Evolutionary conservation across 2,329 filamentous ascomycete species (phyloP).

Genomic region (Leptographium procerum): DNA sequence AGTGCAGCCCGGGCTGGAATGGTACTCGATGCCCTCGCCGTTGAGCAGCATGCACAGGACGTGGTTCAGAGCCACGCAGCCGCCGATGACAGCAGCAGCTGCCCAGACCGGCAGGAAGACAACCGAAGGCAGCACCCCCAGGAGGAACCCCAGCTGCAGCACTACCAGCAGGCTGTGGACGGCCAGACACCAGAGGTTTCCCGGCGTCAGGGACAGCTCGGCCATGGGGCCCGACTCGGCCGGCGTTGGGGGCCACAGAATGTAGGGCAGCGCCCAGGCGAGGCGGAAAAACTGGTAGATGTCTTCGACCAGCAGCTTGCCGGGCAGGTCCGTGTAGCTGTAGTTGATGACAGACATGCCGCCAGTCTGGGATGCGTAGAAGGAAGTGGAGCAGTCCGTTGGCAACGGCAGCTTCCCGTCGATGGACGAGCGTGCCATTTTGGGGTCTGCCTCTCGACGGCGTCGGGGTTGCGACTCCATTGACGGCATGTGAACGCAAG

Average conservation of each 20-base stretch:
- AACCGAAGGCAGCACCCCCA: constrained; percentile 44
- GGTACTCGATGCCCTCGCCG: constrained; percentile 38
- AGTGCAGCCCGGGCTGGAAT: constrained; percentile 42
- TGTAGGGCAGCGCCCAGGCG: constrained; percentile 44
- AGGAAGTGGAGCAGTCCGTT: constrained; percentile 21
- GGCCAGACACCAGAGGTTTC: constrained; percentile 45
- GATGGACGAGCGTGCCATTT: background rate
- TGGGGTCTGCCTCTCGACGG: background rate
- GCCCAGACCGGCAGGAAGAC: constrained; percentile 38
- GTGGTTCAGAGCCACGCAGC: constrained; percentile 39
- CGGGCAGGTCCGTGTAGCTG: constrained; percentile 46
- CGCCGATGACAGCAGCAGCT: constrained; percentile 24
- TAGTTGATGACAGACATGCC: constrained; percentile 47
- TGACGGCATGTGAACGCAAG: background rate
- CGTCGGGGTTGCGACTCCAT: background rate
- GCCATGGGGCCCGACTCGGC: constrained; percentile 42
- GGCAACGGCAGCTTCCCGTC: background rate
- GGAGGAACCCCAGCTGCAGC: constrained; percentile 48
- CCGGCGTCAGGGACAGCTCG: constrained; percentile 48
- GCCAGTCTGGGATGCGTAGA: constrained; percentile 48
- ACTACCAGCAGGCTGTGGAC: constrained; percentile 48
- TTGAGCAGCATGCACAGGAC: constrained; percentile 42
- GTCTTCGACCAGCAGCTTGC: constrained; percentile 38
- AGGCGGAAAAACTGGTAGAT: constrained; percentile 44
- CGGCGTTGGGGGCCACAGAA: constrained; percentile 47